Conservation (phyloP, 805 yeast species). For the Nakazawaea holstii region DNA sequence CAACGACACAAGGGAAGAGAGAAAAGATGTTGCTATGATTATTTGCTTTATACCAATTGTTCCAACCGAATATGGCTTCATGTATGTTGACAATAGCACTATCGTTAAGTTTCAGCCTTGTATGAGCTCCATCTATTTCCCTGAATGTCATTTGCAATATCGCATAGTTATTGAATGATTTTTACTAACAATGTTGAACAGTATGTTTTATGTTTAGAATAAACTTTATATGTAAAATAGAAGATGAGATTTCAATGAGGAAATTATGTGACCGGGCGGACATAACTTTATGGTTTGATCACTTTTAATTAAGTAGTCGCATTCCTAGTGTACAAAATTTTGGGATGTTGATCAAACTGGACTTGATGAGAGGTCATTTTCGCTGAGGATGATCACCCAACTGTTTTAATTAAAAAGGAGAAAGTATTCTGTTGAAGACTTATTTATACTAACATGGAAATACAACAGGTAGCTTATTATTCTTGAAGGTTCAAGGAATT, state of each 20-base stretch:
- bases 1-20: neutral
- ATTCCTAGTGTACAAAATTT: slow-evolving; percentile 46
- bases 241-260: slow-evolving; percentile 11
- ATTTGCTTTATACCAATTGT: slow-evolving; percentile 52
- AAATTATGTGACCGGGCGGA: slow-evolving; percentile 45
- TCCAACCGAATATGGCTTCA: slow-evolving; percentile 45
- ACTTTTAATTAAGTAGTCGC: slow-evolving; percentile 39
- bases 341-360: slow-evolving; percentile 35
- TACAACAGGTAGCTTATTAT: too few species aligned
- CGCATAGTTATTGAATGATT: too few species aligned
- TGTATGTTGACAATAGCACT: slow-evolving; percentile 46
- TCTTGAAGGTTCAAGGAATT: slow-evolving; percentile 8
- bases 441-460: too few species aligned
- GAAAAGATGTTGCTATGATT: slow-evolving; percentile 33
- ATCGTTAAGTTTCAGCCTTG: slow-evolving; percentile 63
- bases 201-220: too few species aligned
- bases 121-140: slow-evolving; percentile 40
- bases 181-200: neutral
- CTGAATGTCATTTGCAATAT: too few species aligned
- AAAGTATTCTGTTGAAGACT: too few species aligned
- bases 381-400: slow-evolving; percentile 18
- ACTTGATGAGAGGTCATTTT: slow-evolving; percentile 46
- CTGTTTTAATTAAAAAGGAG: too few species aligned
- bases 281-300: slow-evolving; percentile 30
- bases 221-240: too few species aligned